Base-by-base conservation (phyloP, 305 asterid genomes). In the Solanum hybrid region DNA sequence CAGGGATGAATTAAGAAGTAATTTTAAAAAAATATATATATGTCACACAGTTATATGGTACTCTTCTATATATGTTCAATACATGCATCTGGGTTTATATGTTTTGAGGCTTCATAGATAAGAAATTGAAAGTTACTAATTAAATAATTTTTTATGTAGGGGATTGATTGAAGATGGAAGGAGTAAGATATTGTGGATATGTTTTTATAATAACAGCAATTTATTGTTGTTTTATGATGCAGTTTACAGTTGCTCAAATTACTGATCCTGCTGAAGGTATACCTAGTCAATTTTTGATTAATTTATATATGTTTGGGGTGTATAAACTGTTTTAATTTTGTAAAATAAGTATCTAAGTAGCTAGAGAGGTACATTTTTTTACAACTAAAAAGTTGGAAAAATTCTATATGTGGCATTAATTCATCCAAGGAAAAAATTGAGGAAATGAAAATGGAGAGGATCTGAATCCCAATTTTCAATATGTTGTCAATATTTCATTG, bases 241-340 rank as follows among this genome's bases (percentile, higher is more conserved):
- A 76, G 1, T 83, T 91, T 36, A 76, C 87, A 14, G 75, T 75
- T 88, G 89, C 90, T 37, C 92, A 65, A 27, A 79, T 88, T 57
- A 91, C 95, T 91, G 90, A 92, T 89, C 94, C 95, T 34, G 80
- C 92, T 45, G 93, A 93, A 91, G 94, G 95, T 89, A 61, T 61
- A 31, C 32, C 13, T 38, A 83, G 15, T 24, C 31, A 72, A 36
- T 27, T 27, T 81, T 73, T 73, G 22, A 27, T 34, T 79, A 34
- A 34, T 79, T 81, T 38, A 80, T 38, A 12, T 72, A 26, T 72
- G 33, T 9, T 38, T 37, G 10, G 33, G 10, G n/a, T 57, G 70
- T 57, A 57, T 57, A 57, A 57, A 17, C 70, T 17, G 72, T 20
- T 61, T 10, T n/a, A 78, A 78, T 78, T 33, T 73, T 1, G 1